Evolutionary conservation across 2,329 filamentous ascomycete species (phyloP).

Genomic region (Ambrosiella cleistominuta): DNA sequence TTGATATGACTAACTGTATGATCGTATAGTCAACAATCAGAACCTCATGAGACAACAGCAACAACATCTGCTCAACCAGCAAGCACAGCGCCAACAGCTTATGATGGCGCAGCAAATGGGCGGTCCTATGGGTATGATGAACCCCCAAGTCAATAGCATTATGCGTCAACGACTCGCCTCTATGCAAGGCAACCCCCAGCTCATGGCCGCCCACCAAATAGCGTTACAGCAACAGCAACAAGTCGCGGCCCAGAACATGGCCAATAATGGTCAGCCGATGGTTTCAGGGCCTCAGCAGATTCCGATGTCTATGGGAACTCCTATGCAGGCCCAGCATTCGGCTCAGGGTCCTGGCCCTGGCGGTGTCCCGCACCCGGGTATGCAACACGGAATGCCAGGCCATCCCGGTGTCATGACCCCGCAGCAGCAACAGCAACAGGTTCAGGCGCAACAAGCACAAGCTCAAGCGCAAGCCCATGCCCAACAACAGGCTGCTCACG

Average conservation of each 20-base stretch:
- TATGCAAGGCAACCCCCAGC: conserved; percentile 8
- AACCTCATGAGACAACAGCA: conserved; percentile 27
- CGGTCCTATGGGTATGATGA: conserved; percentile 31
- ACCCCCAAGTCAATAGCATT: conserved; percentile 35
- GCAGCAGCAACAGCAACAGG: conserved; percentile 10
- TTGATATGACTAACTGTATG: too few species aligned
- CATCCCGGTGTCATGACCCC: conserved; percentile 1
- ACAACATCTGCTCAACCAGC: conserved; percentile 40
- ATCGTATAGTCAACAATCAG: conserved; percentile 18
- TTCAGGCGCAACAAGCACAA: conserved; percentile 16
- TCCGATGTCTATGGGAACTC: conserved; percentile 13
- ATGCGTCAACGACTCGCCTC: conserved; percentile 19
- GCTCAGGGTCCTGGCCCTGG: conserved; percentile 12
- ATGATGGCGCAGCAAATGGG: conserved; percentile 34
- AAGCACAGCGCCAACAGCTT: conserved; percentile 34
- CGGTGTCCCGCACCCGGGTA: conserved; percentile 23
- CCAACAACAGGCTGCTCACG: conserved; percentile 19
- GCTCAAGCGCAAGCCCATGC: conserved; percentile 1
- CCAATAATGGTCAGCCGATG: conserved; percentile 28
- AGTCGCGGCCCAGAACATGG: conserved; percentile 20
- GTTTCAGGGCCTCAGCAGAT: conserved; percentile 28
- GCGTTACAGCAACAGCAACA: conserved; percentile 28
- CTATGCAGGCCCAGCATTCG: conserved; percentile 15
- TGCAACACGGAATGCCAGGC: conserved; percentile 17
- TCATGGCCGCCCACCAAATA: conserved; percentile 27